These are phyloP conservation scores for Penicilliopsis zonata DNA, from an alignment of 495 filamentous ascomycete species.

Conservation along the genomic window DNA sequence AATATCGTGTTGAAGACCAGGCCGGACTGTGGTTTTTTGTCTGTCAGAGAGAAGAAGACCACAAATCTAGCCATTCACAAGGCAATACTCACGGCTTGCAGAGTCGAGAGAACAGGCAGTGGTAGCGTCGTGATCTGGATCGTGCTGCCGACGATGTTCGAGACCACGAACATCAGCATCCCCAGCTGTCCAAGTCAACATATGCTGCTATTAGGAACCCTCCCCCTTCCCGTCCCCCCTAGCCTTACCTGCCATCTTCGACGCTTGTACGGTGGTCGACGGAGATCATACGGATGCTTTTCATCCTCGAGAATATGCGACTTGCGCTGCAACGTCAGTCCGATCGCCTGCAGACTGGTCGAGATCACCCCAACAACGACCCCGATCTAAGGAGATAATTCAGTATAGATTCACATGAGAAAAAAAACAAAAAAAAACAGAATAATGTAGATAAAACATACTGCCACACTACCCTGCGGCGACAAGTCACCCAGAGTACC, in stretches of 20 bases:
- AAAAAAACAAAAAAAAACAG: background rate
- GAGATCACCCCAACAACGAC: conserved; percentile 87
- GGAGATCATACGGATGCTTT: conserved; percentile 64
- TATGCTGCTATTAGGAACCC: background rate
- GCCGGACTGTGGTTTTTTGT: conserved; percentile 67
- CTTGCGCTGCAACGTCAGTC: conserved; percentile 96
- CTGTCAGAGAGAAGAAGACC: no score
- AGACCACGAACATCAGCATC: conserved; percentile 92
- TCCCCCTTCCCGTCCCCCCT: background rate
- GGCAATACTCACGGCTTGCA: conserved; percentile 60
- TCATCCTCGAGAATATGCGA: conserved; percentile 97
- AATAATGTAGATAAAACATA: conserved; percentile 30
- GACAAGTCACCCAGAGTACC: conserved; percentile 73
- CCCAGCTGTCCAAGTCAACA: conserved; percentile 43
- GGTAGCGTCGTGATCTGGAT: conserved; percentile 97
- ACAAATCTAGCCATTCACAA: no score
- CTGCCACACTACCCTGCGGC: conserved; percentile 75
- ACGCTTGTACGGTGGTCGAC: conserved; percentile 78
- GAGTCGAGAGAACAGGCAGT: conserved; percentile 84
- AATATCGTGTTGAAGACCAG: conserved; percentile 98
- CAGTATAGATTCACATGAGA: no score
- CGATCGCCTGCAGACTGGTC: conserved; percentile 86
- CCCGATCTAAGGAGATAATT: conserved; percentile 59
- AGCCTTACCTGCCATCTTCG: conserved; percentile 75
- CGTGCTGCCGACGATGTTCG: conserved; percentile 87